Base-by-base conservation (phyloP, 306 rosid species). In the Fagus sylvatica region DNA sequence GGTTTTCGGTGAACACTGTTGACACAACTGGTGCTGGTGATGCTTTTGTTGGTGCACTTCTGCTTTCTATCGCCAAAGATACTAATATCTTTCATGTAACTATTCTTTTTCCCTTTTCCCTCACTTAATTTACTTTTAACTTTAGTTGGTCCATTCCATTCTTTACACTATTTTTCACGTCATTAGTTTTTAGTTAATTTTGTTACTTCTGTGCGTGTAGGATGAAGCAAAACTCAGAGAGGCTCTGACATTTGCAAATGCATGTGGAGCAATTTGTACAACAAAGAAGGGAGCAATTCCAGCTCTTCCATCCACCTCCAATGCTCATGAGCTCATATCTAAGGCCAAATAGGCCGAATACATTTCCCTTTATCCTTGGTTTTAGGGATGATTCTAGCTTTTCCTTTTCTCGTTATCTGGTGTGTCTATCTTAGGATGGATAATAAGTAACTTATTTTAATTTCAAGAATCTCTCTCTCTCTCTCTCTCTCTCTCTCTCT, bases 21-120 rank as follows among this genome's bases (percentile, higher is more conserved):
- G 94, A 90, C 79, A 90, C 94, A 74, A 90, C 94, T 69, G 94
- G 94, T 77, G 94, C 94, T 42, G 94, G 94, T 53, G 94, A 86
- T 86, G 77, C 94, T 68, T 90, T 90, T 86, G 84, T 90, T 46
- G 92, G 92, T 40, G 79, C 94, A 62, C 41, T 90, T 60, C 78
- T 90, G 32, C 57, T 77, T 5, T 76, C 86, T 65, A 71, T 88
- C 76, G 89, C 90, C 33, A 83, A 72, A 48, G 81, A 90, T 80
- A 0, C 78, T 33, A 51, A 77, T 48, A 82, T 88, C 73, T 82
- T 88, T 66, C 79, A 81, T 62, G 94, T 90, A 82, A 28, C 16
- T 11, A 16, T 67, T 37, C 74, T 33, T 11, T 53, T 8, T 82
- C 56, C 41, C 60, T 74, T 39, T 56, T 60, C 40, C 41, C 3